Percentiles rank a stretch among this genome's conserved stretches.
These are phyloP conservation scores for Aspergillus aculeatus DNA, from an alignment of 2,329 filamentous ascomycete genomes.

Conservation along the genomic window DNA sequence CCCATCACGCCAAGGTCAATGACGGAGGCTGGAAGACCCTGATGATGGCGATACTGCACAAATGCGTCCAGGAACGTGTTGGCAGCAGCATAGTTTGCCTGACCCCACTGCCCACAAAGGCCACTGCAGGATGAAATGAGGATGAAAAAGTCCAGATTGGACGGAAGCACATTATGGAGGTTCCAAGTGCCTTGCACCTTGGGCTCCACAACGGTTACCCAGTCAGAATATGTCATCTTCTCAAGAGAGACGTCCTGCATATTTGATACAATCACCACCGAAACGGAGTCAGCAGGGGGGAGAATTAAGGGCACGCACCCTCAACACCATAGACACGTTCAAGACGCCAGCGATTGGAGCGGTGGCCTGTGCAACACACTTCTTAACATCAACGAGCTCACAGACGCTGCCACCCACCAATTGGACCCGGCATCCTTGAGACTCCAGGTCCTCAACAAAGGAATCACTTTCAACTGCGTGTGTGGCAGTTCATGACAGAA, in stretches of 20 bases:
- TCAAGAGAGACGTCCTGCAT: background rate
- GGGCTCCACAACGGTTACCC: background rate
- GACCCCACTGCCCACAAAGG: no score
- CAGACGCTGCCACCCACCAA: background rate
- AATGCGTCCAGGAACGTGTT: no score
- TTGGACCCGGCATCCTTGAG: background rate
- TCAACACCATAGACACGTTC: background rate
- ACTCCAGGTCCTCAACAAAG: background rate
- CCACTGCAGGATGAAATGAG: no score
- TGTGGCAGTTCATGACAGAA: conserved; percentile 1
- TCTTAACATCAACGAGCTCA: background rate
- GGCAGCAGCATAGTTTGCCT: no score
- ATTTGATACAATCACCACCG: no score
- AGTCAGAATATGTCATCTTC: conserved; percentile 3
- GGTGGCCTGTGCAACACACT: no score
- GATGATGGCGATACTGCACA: no score
- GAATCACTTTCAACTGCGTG: background rate
- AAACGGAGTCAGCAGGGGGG: no score
- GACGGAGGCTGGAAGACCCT: no score
- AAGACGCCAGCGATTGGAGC: background rate
- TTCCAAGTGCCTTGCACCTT: conserved; percentile 5
- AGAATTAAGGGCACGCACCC: no score
- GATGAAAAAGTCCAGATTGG: no score
- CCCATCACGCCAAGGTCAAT: no score
- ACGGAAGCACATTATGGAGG: background rate